These are phyloP conservation scores for Raffaelea albimanens DNA, from an alignment of 2,329 filamentous ascomycete species.

Conservation along the genomic window DNA sequence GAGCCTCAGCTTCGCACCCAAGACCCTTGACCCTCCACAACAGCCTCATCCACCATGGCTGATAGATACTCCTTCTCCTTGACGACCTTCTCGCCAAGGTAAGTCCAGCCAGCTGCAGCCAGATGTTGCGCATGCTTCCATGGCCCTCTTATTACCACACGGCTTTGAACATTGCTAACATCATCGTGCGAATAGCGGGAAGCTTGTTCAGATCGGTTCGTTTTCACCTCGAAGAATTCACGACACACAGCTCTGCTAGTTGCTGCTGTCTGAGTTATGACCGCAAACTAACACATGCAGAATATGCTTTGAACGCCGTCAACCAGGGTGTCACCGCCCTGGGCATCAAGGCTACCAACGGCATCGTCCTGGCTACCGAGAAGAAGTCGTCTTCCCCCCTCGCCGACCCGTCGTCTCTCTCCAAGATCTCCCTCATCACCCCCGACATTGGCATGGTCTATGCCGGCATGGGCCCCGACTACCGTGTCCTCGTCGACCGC, in stretches of 20 bases:
- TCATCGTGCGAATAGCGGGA: constrained; percentile 56
- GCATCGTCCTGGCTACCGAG: constrained; percentile 96
- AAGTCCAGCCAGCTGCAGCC: constrained; percentile 26
- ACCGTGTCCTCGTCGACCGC: constrained; percentile 93
- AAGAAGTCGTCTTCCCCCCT: constrained; percentile 98
- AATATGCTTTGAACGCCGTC: constrained; percentile 98
- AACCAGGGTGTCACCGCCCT: constrained; percentile 98
- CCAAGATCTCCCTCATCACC: constrained; percentile 96
- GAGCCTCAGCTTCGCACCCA: neutral
- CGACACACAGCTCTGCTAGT: neutral
- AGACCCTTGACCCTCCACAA: neutral
- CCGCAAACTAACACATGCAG: constrained; percentile 36
- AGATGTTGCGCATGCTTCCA: neutral
- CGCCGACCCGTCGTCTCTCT: constrained; percentile 87
- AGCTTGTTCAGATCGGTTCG: constrained; percentile 91
- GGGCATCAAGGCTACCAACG: constrained; percentile 98
- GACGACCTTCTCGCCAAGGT: constrained; percentile 99
- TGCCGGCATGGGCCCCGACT: constrained; percentile 97
- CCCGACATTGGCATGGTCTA: constrained; percentile 99
- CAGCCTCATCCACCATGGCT: constrained; percentile 55
- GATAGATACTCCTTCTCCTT: constrained; percentile 99
- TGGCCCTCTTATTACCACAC: neutral
- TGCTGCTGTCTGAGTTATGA: neutral
- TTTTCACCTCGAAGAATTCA: constrained; percentile 1
- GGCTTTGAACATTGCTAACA: constrained; percentile 9